Percentiles rank a stretch among this genome's conserved stretches.
Conservation (phyloP, 2,329 filamentous ascomycete genomes). For the Colletotrichum tofieldiae region DNA sequence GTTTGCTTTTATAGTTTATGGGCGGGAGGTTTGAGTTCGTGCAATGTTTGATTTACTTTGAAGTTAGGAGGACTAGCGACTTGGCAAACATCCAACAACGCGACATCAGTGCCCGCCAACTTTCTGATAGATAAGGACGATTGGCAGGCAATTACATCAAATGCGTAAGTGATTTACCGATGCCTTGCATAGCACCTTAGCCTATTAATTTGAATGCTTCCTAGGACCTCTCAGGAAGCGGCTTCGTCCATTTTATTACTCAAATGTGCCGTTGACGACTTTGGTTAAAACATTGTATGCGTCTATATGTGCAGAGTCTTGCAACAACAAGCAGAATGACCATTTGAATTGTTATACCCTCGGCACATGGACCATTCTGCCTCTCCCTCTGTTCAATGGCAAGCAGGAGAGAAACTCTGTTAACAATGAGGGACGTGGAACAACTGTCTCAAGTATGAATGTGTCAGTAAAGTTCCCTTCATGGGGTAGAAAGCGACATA, state of each 20-base stretch:
- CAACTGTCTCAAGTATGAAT: background rate
- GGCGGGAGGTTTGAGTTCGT: too few relatives aligned
- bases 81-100: too few relatives aligned
- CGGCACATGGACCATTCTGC: background rate
- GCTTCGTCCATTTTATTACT: background rate
- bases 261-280: background rate
- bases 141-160: background rate
- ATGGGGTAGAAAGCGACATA: background rate
- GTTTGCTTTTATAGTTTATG: background rate
- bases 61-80: background rate
- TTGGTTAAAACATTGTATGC: background rate
- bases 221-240: background rate
- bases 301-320: background rate
- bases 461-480: background rate
- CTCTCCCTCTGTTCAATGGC: too few relatives aligned
- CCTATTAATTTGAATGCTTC: background rate
- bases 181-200: background rate
- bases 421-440: background rate
- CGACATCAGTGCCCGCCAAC: background rate
- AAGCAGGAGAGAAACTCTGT: too few relatives aligned
- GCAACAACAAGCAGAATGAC: constrained; percentile 1
- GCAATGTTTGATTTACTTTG: background rate
- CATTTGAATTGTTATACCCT: background rate
- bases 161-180: background rate
- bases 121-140: background rate